These are phyloP conservation scores for Ustanciosporium gigantosporum DNA, from an alignment of 1,284 basidiomycete genomes.

Conservation along the genomic window DNA sequence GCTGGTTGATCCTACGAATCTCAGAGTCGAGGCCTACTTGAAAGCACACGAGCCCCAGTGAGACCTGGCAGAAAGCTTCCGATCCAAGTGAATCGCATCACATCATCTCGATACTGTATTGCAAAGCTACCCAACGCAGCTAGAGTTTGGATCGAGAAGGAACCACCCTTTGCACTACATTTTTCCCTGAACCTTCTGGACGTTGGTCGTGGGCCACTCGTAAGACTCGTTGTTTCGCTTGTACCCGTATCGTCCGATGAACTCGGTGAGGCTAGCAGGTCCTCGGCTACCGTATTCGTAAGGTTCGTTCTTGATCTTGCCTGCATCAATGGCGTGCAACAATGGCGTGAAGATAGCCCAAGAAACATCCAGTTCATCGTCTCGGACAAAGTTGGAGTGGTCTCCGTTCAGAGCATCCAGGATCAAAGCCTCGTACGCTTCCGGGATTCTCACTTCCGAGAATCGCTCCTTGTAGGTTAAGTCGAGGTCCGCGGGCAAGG, in stretches of 20 bases:
- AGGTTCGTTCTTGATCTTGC: slow-evolving; percentile 53
- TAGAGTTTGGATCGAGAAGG: no score
- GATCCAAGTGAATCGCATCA: no score
- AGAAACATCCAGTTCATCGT: slow-evolving; percentile 60
- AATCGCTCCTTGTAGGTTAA: slow-evolving; percentile 58
- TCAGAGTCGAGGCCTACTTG: no score
- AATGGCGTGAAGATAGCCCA: slow-evolving; percentile 61
- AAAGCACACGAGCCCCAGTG: no score
- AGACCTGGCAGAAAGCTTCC: no score
- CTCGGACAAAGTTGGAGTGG: slow-evolving; percentile 61
- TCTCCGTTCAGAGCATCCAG: slow-evolving; percentile 60
- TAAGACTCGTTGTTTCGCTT: slow-evolving; percentile 47
- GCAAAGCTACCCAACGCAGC: no score
- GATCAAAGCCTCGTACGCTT: slow-evolving; percentile 62
- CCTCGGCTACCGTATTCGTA: slow-evolving; percentile 57
- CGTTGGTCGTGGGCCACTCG: slow-evolving; percentile 53
- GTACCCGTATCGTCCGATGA: slow-evolving; percentile 52
- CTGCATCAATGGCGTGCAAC: slow-evolving; percentile 56
- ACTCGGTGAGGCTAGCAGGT: slow-evolving; percentile 52
- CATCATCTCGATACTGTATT: no score
- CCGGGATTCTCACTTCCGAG: slow-evolving; percentile 52
- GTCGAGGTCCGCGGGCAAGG: slow-evolving; percentile 51
- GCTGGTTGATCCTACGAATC: no score
- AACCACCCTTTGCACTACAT: no score
- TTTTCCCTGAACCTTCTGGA: slow-evolving; percentile 45